Conservation (phyloP, 192 early-diverging fungal genomes). For the Jimgerdemannia lactiflua region DNA sequence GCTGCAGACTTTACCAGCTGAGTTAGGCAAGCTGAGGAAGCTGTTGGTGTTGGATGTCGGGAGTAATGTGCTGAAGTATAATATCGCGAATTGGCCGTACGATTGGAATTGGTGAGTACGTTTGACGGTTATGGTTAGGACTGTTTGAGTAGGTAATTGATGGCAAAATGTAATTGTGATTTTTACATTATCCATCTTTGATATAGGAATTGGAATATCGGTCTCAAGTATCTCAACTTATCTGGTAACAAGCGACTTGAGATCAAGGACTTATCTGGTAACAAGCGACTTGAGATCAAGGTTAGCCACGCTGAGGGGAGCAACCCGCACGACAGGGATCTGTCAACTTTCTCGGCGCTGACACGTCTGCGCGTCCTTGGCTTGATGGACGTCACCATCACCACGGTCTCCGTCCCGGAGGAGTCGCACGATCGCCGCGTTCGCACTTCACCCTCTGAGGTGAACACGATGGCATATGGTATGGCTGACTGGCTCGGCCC, state of each 20-base stretch:
- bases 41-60: conserved; percentile 83
- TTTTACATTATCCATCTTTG: not conserved
- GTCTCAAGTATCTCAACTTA: conserved; percentile 85
- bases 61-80: conserved; percentile 87
- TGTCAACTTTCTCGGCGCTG: conserved; percentile 76
- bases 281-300: conserved; percentile 82
- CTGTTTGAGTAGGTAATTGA: too few species aligned
- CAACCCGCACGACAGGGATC: conserved; percentile 44
- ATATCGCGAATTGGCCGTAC: conserved; percentile 92
- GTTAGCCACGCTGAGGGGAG: conserved; percentile 49
- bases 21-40: conserved; percentile 83
- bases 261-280: conserved; percentile 88
- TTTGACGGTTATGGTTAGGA: not conserved
- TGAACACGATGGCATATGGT: conserved; percentile 82
- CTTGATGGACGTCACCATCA: conserved; percentile 88
- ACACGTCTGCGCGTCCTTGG: conserved; percentile 78
- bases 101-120: conserved; percentile 87
- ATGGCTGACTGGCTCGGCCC: conserved; percentile 80
- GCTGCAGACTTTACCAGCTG: conserved; percentile 84
- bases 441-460: conserved; percentile 77
- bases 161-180: not conserved
- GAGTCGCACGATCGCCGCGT: conserved; percentile 79
- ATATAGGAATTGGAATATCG: conserved; percentile 81
- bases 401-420: conserved; percentile 73
- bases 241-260: conserved; percentile 83